Evolutionary conservation across 352 stramenopile genomes (phyloP), one percentile per base, ranked within the genome.

Genomic region (Phytophthora fragariaefolia): DNA sequence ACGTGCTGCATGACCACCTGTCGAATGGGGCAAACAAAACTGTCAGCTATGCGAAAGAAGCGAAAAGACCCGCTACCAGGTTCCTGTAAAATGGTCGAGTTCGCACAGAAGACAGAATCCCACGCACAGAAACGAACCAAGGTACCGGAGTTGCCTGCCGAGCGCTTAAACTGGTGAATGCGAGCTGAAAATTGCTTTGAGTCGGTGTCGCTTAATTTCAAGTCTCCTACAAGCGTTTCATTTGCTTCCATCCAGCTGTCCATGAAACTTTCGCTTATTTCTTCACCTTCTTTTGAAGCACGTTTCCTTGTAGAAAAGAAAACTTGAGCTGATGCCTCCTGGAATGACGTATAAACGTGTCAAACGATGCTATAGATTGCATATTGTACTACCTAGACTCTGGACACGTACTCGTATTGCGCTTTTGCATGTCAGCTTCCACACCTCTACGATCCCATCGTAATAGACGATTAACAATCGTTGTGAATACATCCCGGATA

Each of bases 91-190:
- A 74, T 54, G 0, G 53, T 74, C 8, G 58, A 58, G 10, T 77
- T 77, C 27, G 73, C 54, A 45, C 55, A 71, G 2, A 77, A 1
- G 23, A 71, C 22, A 1, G 69, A 77, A 22, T 77, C 69, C 63
- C 64, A 77, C 1, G 40, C 58, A 46, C 46, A 74, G 10, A 73
- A 51, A 3, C 27, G 52, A 34, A 71, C 18, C 10, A 73, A 27
- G 3, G 24, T 18, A 17, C 48, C 48, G 27, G 17, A 46, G 13
- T 40, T n/a, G 9, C 32, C 57, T 5, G 24, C 27, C 7, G 27
- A 55, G 6, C 51, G 58, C 49, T 60, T 63, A 15, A 72, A 72
- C n/a, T 58, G 57, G 12, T 49, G 43, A 2, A 72, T 46, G 8
- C 58, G 34, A 15, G 43, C 12, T 47, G 54, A 43, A 24, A 6